Evolutionary conservation across 176 grass and related monocot species (phyloP), one percentile per base, ranked within the genome.

Genomic region (Triticum urartu): DNA sequence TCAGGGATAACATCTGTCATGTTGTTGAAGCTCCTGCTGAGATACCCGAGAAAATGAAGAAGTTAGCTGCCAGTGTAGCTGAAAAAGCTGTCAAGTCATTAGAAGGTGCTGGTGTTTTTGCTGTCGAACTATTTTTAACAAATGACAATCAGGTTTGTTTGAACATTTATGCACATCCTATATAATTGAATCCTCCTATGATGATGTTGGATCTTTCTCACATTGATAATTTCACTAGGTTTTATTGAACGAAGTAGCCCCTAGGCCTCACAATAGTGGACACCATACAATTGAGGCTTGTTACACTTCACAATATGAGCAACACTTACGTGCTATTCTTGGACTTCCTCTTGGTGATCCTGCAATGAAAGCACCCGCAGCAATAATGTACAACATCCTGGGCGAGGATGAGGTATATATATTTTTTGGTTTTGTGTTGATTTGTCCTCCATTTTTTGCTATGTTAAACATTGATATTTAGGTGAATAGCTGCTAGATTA

Each of bases 321-420:
- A 99, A 26, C 97, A 99, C 80, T 91, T 99, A 75, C 88, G 94
- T 26, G 97, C 97, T 88, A 90, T 97, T 90, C 92, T 99, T 81
- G 94, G 92, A 47, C 90, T 94, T 86, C 94, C 97, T 83, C 94
- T 99, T 62, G 94, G 94, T 43, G 94, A 99, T 52, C 87, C 97
- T 79, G 96, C 89, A 14, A 92, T 96, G 90, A 99, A 99, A 88
- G 77, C 66, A 66, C 89, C 94, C 42, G 89, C 97, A 50, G 71
- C 97, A 81, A 90, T 99, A 74, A 99, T 99, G 97, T 99, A 93
- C 80, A 99, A 99, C 71, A 97, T 99, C 83, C 86, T 97, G 6
- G 97, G 97, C 0, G 94, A 97, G 95, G 92, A 84, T 81, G 90
- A 99, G 92, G 94, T 96, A 79, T 78, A 14, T 32, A 25, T 63